Base-by-base conservation (phyloP, 2,329 filamentous ascomycete species). In the Rutstroemia sp. region DNA sequence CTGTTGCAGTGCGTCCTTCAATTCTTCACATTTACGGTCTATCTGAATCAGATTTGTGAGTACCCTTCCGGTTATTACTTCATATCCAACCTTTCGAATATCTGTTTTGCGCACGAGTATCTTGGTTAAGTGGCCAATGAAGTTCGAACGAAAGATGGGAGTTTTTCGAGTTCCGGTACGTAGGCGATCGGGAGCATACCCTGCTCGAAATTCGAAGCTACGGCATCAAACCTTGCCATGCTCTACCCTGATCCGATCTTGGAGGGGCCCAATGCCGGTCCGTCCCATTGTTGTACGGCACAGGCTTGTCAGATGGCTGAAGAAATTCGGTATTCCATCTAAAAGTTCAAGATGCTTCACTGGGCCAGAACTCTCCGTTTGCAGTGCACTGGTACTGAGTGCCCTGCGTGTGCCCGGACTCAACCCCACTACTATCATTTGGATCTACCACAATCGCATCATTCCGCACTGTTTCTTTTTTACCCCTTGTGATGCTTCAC, bases 221-320 rank as follows among this genome's bases (percentile, higher is more conserved):
- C 57, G 57, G 51, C 55, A 34, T 55, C 46, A 50, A 58, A 57
- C 58, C 59, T 58, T 61, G 57, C 57, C 57, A 54, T 53, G 39
- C 45, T 30, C 12, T 9, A 46, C 38, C 49, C 48, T 45, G 37
- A 44, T 51, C 42, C 44, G 46, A 57, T 56, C 48, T 45, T 56
- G 47, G 34, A 17, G 53, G 25, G 37, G 25, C 27, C 5, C 25
- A 46, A 23, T 51, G 41, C 64, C 58, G 56, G 58, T 58, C 59
- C 60, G 47, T 60, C 63, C 60, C 58, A 65, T 58, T 52, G 42
- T 58, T 57, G 48, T 60, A 54, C 45, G 21, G 53, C 27, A 61
- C 57, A 55, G 27, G 54, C 45, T 46, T 59, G 54, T 57, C 51
- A 59, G 56, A 52, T 57, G 30, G 59, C 59, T 63, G 58, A 56